A percentile compares a stretch with the other conserved stretches of the same genome.
Conservation (phyloP, 2,329 filamentous ascomycete genomes). For the Neonectria hederae region DNA sequence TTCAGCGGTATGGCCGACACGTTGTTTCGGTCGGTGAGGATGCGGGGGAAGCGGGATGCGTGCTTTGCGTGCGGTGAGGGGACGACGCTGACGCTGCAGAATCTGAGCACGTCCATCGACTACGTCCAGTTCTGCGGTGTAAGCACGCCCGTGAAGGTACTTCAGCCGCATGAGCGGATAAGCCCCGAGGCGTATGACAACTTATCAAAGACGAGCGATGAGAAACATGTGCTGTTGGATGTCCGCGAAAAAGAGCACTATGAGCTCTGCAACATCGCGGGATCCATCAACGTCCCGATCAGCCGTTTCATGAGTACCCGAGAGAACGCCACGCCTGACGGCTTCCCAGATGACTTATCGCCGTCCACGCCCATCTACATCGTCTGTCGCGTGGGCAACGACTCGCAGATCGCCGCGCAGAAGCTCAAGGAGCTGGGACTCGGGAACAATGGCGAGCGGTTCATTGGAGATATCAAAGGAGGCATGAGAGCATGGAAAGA, state of each 20-base stretch:
- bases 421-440: slow-evolving; percentile 71
- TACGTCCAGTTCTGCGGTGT: slow-evolving; percentile 89
- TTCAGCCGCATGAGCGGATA: slow-evolving; percentile 73
- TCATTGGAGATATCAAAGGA: slow-evolving; percentile 76
- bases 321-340: slow-evolving; percentile 41
- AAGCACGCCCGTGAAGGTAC: slow-evolving; percentile 60
- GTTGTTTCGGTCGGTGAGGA: slow-evolving; percentile 77
- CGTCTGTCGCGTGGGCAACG: slow-evolving; percentile 79
- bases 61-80: slow-evolving; percentile 81
- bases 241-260: slow-evolving; percentile 88
- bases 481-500: slow-evolving; percentile 79
- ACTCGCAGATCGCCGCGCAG: slow-evolving; percentile 76
- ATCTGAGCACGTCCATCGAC: slow-evolving; percentile 73
- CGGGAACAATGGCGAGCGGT: slow-evolving; percentile 60
- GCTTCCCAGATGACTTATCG: slow-evolving; percentile 52
- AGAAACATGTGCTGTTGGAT: slow-evolving; percentile 74
- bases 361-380: slow-evolving; percentile 70
- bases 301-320: slow-evolving; percentile 66
- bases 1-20: slow-evolving; percentile 56
- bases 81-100: slow-evolving; percentile 67
- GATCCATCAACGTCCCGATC: slow-evolving; percentile 76
- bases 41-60: slow-evolving; percentile 73
- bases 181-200: slow-evolving; percentile 68
- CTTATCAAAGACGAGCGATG: slow-evolving; percentile 24
- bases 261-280: slow-evolving; percentile 78